A percentile compares a stretch with the other conserved stretches of the same genome.
These are phyloP conservation scores for Tuctoria greenei DNA, from an alignment of 176 grass and related monocot species.

Conservation along the genomic window DNA sequence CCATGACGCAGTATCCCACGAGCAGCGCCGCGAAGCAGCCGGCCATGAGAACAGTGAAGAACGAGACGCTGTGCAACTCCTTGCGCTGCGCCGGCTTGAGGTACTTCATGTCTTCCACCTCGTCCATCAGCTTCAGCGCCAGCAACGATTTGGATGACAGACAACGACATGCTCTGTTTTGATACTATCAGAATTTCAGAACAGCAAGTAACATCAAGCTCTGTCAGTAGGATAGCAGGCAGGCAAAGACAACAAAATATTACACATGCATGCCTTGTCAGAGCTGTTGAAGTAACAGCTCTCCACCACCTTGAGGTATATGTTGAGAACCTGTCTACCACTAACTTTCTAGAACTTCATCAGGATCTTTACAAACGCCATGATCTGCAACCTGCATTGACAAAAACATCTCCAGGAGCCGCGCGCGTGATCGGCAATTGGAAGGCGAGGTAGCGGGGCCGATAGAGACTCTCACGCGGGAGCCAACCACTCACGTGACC, in stretches of 20 bases:
- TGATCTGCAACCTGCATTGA: constrained; percentile 67
- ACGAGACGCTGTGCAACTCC: constrained; percentile 47
- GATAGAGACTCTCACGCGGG: too few relatives aligned
- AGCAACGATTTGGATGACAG: too few relatives aligned
- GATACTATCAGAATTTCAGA: constrained; percentile 3
- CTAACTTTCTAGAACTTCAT: constrained; percentile 88
- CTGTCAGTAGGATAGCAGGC: not conserved
- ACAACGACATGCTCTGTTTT: too few relatives aligned
- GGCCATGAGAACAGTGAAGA: constrained; percentile 64
- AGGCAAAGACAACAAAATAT: not conserved
- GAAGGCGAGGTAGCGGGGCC: too few relatives aligned
- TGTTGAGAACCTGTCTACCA: constrained; percentile 48
- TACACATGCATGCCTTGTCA: constrained; percentile 48
- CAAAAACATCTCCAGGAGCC: not conserved
- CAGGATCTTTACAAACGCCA: constrained; percentile 80
- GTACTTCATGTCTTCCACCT: constrained; percentile 88
- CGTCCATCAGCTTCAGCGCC: constrained; percentile 72
- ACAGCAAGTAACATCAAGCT: not conserved
- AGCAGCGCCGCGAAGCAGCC: constrained; percentile 73
- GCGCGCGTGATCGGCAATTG: too few relatives aligned
- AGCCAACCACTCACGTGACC: too few relatives aligned
- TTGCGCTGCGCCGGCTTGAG: constrained; percentile 66
- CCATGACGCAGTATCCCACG: constrained; percentile 68
- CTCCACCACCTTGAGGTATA: constrained; percentile 78
- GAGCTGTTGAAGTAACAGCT: constrained; percentile 88